phyloP scores from a whole-genome alignment of 2,329 filamentous ascomycete species.

The Pleomassaria siparia region DNA sequence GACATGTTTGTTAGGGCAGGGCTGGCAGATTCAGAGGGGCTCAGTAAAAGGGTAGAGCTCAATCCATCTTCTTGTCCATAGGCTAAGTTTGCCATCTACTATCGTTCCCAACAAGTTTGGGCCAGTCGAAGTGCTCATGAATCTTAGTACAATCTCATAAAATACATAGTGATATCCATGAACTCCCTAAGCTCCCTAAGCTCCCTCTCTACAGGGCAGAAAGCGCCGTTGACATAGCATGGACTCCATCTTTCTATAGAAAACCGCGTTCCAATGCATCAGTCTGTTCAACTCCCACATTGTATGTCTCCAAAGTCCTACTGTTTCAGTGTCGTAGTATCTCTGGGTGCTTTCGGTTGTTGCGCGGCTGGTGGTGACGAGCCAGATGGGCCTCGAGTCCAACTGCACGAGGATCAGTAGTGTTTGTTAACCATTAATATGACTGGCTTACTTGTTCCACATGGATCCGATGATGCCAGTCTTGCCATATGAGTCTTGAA shows the following conservation, averaged over 20 bases:
- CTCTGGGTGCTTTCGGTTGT: slow-evolving; percentile 21
- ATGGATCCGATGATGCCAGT: slow-evolving; percentile 32
- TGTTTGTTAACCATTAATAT: not conserved
- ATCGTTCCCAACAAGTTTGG: not conserved
- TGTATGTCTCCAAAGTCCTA: slow-evolving; percentile 14
- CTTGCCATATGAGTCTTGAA: slow-evolving; percentile 38
- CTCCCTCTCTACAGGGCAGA: not conserved
- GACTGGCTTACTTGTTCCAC: slow-evolving; percentile 37
- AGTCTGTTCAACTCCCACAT: slow-evolving; percentile 4
- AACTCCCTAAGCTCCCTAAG: not conserved
- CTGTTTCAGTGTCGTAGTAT: slow-evolving; percentile 28
- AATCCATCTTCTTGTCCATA: too few species aligned
- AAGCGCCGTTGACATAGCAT: not conserved
- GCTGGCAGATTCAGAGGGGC: too few species aligned
- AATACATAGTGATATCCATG: slow-evolving; percentile 4
- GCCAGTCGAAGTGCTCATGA: too few species aligned
- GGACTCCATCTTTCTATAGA: slow-evolving; percentile 15
- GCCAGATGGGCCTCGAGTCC: slow-evolving; percentile 28
- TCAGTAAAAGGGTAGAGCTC: too few species aligned
- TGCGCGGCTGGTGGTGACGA: slow-evolving; percentile 5
- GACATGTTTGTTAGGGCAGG: too few species aligned
- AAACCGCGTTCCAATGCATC: slow-evolving; percentile 15
- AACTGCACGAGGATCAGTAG: not conserved
- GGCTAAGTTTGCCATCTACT: not conserved
- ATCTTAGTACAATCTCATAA: slow-evolving; percentile 6